Base-by-base conservation (phyloP, 345 rosid genomes). In the Excoecaria cochinchinensis region DNA sequence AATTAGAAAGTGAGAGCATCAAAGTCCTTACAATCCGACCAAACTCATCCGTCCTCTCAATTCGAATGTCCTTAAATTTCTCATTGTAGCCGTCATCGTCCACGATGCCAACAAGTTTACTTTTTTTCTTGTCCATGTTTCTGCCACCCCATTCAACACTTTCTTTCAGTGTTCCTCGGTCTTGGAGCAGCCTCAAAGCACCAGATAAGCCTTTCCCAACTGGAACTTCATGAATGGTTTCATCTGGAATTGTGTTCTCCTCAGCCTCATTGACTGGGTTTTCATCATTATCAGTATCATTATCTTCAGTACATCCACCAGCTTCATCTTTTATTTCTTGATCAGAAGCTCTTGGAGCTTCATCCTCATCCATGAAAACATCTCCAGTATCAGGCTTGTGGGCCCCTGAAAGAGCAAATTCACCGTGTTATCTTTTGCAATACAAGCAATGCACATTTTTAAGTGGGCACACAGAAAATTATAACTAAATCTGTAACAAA, bases 121-220 rank as follows among this genome's bases (percentile, higher is more conserved):
- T 91, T 86, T 90, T 95, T 82, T 93, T 95, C 87, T 91, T 95
- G 89, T 95, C 99, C 98, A 93, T 95, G 86, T 93, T 95, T 76
- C 99, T 86, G 75, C 98, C 99, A 83, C 97, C 99, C 98, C 98
- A 91, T 14, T 95, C 97, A 55, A 89, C 79, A 66, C 85, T 85
- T 85, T 93, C 99, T 73, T 93, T 95, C 50, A 95, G 94, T 17
- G 93, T 84, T 79, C 99, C 99, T 81, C 97, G 88, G 9, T 95
- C 97, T 82, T 92, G 87, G 22, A 93, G 93, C 78, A 91, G 90
- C 86, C 78, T 86, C 78, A 95, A 71, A 6, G 87, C 98, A 83
- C 97, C 93, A 4, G 98, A 91, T 82, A 95, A 84, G 72, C 99
- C 98, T 89, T 80, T 93, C 36, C 98, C 98, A 50, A 95, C 89